phyloP scores from a whole-genome alignment of 768 basidiomycete genomes.

The Phaffia australis region DNA sequence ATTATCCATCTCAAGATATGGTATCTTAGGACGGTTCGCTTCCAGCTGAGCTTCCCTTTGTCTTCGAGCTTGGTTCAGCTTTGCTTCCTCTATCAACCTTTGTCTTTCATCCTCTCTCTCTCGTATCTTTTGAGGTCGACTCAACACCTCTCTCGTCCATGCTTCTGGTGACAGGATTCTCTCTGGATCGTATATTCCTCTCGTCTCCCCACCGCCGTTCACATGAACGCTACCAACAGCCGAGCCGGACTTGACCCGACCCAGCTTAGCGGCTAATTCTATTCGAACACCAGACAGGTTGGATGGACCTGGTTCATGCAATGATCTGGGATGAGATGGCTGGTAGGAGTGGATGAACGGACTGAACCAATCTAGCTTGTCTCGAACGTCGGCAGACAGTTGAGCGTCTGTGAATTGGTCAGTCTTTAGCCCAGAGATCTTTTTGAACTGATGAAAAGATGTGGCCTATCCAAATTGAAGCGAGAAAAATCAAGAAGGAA shows the following conservation, averaged over 20 bases:
- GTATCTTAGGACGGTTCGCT: no score
- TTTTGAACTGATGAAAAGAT: neutral
- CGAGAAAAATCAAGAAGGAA: neutral
- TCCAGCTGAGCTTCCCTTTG: no score
- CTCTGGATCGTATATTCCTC: no score
- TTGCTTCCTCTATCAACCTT: no score
- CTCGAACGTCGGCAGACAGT: neutral
- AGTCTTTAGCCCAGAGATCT: neutral
- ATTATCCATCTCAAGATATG: no score
- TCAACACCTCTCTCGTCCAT: no score
- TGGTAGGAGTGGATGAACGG: neutral
- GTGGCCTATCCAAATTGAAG: neutral
- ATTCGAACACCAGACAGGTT: neutral
- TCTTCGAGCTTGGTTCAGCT: no score
- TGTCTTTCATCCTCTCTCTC: no score
- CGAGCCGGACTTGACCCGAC: neutral
- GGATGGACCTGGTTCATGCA: neutral
- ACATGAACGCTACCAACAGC: neutral
- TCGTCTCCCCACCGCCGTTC: neutral
- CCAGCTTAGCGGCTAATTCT: neutral
- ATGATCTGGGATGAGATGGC: neutral
- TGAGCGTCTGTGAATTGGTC: slow-evolving; percentile 13
- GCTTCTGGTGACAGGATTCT: no score
- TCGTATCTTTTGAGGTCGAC: no score
- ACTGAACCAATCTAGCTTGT: slow-evolving; percentile 10